phyloP scores from a whole-genome alignment of 495 filamentous ascomycete genomes.

The Xylona heveae region DNA sequence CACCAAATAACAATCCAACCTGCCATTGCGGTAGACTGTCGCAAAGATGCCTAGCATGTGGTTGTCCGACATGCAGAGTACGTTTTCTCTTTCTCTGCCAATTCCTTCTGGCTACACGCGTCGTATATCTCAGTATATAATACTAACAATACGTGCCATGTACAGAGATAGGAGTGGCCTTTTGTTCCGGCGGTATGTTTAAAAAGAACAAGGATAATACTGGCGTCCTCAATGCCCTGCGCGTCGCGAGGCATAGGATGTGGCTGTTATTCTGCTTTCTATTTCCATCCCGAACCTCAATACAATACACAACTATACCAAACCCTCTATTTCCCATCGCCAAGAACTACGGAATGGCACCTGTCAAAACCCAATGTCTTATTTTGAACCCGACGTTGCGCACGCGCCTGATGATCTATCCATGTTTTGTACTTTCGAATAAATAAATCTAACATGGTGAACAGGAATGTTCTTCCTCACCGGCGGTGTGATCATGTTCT shows the following conservation, averaged over 20 bases:
- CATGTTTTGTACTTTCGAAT: no score
- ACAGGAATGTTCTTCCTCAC: conserved; percentile 80
- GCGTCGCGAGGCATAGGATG: no score
- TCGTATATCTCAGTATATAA: background rate
- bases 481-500: conserved; percentile 86
- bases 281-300: no score
- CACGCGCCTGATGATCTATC: no score
- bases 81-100: conserved; percentile 11
- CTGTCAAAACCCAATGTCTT: background rate
- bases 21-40: background rate
- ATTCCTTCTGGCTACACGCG: background rate
- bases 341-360: no score
- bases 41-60: conserved; percentile 55
- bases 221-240: background rate
- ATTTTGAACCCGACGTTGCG: conserved; percentile 3
- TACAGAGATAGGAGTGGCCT: conserved; percentile 81
- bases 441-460: no score
- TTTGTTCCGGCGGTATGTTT: conserved; percentile 83
- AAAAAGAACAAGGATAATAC: conserved; percentile 5
- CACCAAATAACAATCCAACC: no score
- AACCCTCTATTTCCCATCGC: no score
- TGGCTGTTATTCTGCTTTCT: no score
- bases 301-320: no score
- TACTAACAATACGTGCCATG: background rate
- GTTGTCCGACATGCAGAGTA: conserved; percentile 92